Conservation (phyloP, 805 yeast species). For the Candida loeiensis region DNA sequence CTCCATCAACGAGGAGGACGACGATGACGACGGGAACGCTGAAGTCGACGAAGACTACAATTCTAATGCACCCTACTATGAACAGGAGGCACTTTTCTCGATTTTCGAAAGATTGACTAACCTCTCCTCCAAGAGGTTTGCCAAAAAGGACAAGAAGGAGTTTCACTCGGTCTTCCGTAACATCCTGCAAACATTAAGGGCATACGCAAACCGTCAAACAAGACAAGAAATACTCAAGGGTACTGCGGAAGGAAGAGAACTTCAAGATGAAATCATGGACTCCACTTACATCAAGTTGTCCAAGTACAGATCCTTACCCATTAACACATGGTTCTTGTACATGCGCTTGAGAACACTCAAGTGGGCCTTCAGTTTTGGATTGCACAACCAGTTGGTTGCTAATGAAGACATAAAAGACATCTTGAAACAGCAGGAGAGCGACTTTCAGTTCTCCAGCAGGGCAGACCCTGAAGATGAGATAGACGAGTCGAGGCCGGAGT, state of each 20-base stretch:
- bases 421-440: constrained; percentile 29
- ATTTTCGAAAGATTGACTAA: constrained; percentile 43
- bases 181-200: constrained; percentile 46
- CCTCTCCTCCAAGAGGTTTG: constrained; percentile 52
- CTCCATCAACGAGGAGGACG: constrained; percentile 34
- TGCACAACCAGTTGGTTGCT: constrained; percentile 45
- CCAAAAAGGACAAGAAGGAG: constrained; percentile 61
- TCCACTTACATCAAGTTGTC: constrained; percentile 40
- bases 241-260: constrained; percentile 34
- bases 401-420: constrained; percentile 33
- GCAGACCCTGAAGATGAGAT: constrained; percentile 4
- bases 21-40: constrained; percentile 31
- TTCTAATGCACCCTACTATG: constrained; percentile 50
- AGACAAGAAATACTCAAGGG: constrained; percentile 35
- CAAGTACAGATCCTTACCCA: constrained; percentile 43
- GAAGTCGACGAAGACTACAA: constrained; percentile 39
- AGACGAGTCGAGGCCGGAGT: constrained; percentile 8
- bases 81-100: constrained; percentile 44
- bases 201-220: constrained; percentile 32
- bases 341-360: constrained; percentile 46
- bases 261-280: constrained; percentile 28
- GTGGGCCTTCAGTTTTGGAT: constrained; percentile 51
- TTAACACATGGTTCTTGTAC: constrained; percentile 50
- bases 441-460: constrained; percentile 3
- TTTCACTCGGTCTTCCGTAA: constrained; percentile 60